phyloP scores from a whole-genome alignment of 2,329 filamentous ascomycete genomes.

The Aspergillus japonicus region DNA sequence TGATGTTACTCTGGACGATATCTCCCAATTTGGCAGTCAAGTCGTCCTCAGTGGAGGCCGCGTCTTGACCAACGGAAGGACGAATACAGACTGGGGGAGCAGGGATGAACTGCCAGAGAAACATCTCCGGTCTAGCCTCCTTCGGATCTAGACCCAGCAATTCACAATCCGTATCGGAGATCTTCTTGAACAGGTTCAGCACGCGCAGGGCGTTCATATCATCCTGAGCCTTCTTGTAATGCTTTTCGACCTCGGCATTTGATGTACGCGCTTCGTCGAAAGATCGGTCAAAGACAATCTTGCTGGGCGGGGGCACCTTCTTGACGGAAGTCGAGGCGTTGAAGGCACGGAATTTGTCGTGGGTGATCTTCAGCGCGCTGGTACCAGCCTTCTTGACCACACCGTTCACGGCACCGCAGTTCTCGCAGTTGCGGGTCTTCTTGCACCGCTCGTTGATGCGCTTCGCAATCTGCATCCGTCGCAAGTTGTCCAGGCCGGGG shows the following conservation, averaged over 20 bases:
- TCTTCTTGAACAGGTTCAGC: slow-evolving; percentile 86
- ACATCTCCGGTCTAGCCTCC: slow-evolving; percentile 90
- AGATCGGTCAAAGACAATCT: slow-evolving; percentile 80
- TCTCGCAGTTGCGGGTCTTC: slow-evolving; percentile 78
- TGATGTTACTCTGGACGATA: slow-evolving; percentile 87
- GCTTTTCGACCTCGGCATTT: slow-evolving; percentile 82
- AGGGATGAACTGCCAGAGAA: slow-evolving; percentile 94
- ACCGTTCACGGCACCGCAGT: slow-evolving; percentile 81
- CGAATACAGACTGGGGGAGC: slow-evolving; percentile 92
- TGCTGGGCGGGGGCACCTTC: slow-evolving; percentile 78
- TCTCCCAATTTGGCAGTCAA: slow-evolving; percentile 96
- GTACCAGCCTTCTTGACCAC: slow-evolving; percentile 83
- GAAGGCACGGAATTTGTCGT: slow-evolving; percentile 87
- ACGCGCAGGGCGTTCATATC: slow-evolving; percentile 88
- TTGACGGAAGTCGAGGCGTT: slow-evolving; percentile 84
- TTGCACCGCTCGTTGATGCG: slow-evolving; percentile 85
- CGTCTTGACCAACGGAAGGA: slow-evolving; percentile 90
- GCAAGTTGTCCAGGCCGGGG: slow-evolving; percentile 81
- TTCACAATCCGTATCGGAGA: slow-evolving; percentile 83
- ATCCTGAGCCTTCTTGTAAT: slow-evolving; percentile 87
- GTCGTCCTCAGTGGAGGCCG: slow-evolving; percentile 91
- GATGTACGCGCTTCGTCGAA: slow-evolving; percentile 75
- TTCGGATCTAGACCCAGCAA: slow-evolving; percentile 82
- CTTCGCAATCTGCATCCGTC: slow-evolving; percentile 79
- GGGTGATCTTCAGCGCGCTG: slow-evolving; percentile 83